Evolutionary conservation across 108 stramenopile genomes (phyloP).

Genomic region (Schizochytrium sp.): DNA sequence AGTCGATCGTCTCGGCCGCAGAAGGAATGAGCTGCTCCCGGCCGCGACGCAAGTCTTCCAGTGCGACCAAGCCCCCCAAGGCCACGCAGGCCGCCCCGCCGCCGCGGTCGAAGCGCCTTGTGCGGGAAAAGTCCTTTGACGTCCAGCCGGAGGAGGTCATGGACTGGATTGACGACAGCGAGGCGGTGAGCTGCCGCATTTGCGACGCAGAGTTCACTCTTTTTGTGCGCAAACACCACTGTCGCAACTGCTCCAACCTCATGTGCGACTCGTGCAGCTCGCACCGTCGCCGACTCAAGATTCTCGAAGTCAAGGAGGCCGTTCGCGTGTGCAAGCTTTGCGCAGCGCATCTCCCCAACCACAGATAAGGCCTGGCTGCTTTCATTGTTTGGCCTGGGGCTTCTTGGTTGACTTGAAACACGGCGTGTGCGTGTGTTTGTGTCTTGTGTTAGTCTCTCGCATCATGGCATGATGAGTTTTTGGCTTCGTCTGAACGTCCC

Average conservation of each 20-base stretch:
- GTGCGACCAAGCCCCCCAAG: too few species aligned
- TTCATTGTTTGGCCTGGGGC: too few species aligned
- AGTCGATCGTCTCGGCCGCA: background rate
- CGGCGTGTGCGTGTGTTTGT: too few species aligned
- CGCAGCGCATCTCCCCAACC: background rate
- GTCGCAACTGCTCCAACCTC: background rate
- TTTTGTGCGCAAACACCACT: slow-evolving; percentile 8
- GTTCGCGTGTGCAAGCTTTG: slow-evolving; percentile 9
- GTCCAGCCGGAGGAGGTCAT: background rate
- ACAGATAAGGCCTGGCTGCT: background rate
- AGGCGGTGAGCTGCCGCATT: slow-evolving; percentile 14
- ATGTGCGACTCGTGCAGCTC: background rate
- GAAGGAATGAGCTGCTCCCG: too few species aligned
- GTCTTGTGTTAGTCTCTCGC: too few species aligned
- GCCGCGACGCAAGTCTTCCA: too few species aligned
- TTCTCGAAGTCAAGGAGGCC: background rate
- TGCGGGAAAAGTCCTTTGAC: background rate
- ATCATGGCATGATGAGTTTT: too few species aligned
- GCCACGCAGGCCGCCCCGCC: too few species aligned
- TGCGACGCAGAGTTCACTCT: background rate
- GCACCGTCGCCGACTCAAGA: background rate
- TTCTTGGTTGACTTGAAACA: too few species aligned
- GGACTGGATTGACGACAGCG: slow-evolving; percentile 5
- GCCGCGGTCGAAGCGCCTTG: background rate
- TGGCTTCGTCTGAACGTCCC: too few species aligned